A percentile compares a stretch with the other conserved stretches of the same genome.
Evolutionary conservation across 208 protist genomes (phyloP).

Genomic region (Trypanosoma platydactyli): DNA sequence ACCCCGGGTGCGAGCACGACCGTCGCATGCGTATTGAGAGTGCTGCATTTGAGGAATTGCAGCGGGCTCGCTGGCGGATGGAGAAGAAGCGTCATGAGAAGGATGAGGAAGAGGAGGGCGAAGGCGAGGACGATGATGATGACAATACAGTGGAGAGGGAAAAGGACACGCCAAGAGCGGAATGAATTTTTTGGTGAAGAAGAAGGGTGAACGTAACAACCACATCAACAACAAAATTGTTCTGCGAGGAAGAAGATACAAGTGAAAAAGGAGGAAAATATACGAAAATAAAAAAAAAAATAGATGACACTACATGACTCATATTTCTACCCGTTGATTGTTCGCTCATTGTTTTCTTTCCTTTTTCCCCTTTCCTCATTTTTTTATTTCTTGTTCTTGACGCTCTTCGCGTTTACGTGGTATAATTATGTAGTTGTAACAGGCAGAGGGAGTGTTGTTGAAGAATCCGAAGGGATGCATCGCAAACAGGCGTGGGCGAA

Average conservation of each 20-base stretch:
- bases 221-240: too few relatives aligned
- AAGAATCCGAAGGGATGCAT: constrained; percentile 33
- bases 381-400: too few relatives aligned
- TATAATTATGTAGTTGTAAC: too few relatives aligned
- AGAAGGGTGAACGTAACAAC: background rate
- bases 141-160: constrained; percentile 17
- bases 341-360: constrained; percentile 18
- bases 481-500: constrained; percentile 89
- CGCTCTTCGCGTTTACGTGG: too few relatives aligned
- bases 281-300: too few relatives aligned
- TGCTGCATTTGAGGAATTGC: constrained; percentile 54
- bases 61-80: constrained; percentile 52
- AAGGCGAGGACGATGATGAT: constrained; percentile 15
- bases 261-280: too few relatives aligned
- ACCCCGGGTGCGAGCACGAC: constrained; percentile 80
- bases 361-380: background rate
- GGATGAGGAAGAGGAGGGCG: constrained; percentile 10
- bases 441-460: too few relatives aligned
- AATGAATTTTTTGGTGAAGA: constrained; percentile 14
- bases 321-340: constrained; percentile 3
- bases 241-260: too few relatives aligned
- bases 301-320: background rate
- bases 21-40: constrained; percentile 71
- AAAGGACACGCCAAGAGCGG: constrained; percentile 15
- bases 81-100: constrained; percentile 28